Base-by-base conservation (phyloP, 495 filamentous ascomycete species). In the Mycothermus thermophilus region DNA sequence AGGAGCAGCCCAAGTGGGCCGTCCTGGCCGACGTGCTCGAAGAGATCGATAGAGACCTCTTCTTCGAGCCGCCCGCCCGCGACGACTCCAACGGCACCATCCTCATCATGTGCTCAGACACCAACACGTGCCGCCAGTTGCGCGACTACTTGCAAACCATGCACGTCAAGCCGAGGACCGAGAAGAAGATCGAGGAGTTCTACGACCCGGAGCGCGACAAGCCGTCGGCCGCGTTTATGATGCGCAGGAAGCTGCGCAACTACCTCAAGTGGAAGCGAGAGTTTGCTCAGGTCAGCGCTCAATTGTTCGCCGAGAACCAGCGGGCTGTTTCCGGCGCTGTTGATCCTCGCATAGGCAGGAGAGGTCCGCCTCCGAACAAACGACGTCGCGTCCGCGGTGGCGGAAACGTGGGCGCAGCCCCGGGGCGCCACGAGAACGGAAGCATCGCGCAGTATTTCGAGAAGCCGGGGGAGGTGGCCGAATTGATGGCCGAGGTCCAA, bases 1-100 rank as follows among this genome's bases (percentile, higher is more conserved):
- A 97, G 57, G 86, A 92, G 51, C 79, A 85, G 37, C 92, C 90
- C 6, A 97, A 97, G 50, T 97, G 90, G 90, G 70, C 71, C 17
- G 57, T 88, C 11, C 66, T 97, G 11, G 76, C 83, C 24, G 84
- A 93, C 20, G 74, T 93, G 5, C 62, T 97, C 2, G 79, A 84
- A 30, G 90, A 97, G 57, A 95, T 96, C 45, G 92, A 96, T 43
- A 74, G 78, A 35, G 92, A 95, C 44, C 67, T 79, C 24, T 93
- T 92, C 48, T 75, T 93, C 33, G 84, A 93, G 41, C 83, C 84
- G 9, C 52, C 58, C 3, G 54, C 61, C 11, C 63, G 67, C n/a
- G 82, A 88, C 60, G 84, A 85, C 48, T 93, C 87, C 3, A 93
- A 86, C 50, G 80, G 80, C 27, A 84, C 83, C 2, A 83, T 92